phyloP scores from a whole-genome alignment of 371 early-diverging fungal species.

The Mortierella sp. region DNA sequence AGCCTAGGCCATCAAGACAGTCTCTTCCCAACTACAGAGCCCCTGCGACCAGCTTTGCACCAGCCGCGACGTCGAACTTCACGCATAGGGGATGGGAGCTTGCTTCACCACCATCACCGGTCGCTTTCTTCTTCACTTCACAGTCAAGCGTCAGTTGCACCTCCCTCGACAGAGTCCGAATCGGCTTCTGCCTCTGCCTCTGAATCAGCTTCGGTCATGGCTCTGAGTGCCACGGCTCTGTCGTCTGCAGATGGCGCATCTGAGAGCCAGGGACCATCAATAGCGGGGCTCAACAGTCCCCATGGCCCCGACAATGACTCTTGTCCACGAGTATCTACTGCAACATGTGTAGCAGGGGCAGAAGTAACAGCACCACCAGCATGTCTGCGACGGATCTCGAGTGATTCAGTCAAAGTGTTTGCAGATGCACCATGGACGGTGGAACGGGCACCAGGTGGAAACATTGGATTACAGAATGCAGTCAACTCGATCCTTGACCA shows the following conservation, averaged over 20 bases:
- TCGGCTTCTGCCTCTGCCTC: neutral
- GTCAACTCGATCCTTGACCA: conserved; percentile 72
- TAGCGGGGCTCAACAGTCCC: too few relatives aligned
- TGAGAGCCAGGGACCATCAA: too few relatives aligned
- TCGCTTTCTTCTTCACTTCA: conserved; percentile 9
- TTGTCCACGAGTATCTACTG: too few relatives aligned
- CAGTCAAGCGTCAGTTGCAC: conserved; percentile 7
- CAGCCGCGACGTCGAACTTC: conserved; percentile 40
- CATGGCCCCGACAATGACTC: too few relatives aligned
- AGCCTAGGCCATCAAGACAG: conserved; percentile 5
- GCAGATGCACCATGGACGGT: conserved; percentile 70
- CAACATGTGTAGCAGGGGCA: too few relatives aligned
- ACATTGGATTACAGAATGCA: conserved; percentile 92
- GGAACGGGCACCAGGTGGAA: conserved; percentile 80
- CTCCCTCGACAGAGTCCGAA: conserved; percentile 6
- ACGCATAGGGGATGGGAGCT: neutral
- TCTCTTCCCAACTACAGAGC: conserved; percentile 35
- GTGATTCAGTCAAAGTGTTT: conserved; percentile 59
- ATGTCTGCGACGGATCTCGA: conserved; percentile 55
- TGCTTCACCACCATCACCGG: conserved; percentile 2
- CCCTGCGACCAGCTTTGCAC: conserved; percentile 21
- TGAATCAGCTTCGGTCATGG: neutral
- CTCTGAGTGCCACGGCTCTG: too few relatives aligned
- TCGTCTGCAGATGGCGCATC: too few relatives aligned
- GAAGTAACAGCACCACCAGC: too few relatives aligned